Conservation (phyloP, 257 asterid genomes). For the Lycium barbarum region DNA sequence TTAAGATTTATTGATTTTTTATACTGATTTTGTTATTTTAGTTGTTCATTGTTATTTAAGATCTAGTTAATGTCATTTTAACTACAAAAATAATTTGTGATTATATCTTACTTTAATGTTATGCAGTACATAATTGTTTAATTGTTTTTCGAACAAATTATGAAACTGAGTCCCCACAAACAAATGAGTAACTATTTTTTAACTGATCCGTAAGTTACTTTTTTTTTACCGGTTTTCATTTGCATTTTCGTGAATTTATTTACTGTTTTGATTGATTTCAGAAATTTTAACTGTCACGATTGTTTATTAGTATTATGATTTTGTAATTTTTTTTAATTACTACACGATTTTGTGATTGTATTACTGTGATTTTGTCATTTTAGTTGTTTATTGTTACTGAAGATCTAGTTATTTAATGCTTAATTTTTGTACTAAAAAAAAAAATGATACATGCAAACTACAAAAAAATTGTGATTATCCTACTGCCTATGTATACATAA, state of each 20-base stretch:
- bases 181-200: no score
- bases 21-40: no score
- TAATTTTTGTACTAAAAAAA: neutral
- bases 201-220: constrained; percentile 14
- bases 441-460: no score
- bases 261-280: neutral
- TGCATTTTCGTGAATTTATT: constrained; percentile 8
- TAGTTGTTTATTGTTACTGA: neutral
- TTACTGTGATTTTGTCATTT: neutral
- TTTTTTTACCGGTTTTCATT: neutral
- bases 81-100: no score
- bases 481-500: no score
- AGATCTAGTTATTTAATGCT: constrained; percentile 12
- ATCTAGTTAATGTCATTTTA: no score
- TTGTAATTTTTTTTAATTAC: neutral
- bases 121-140: no score
- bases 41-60: no score
- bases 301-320: neutral
- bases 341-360: neutral
- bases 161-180: no score
- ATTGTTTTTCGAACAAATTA: no score
- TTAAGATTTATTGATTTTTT: no score
- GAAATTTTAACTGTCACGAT: neutral
- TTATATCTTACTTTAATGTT: no score
- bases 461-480: neutral